These are phyloP conservation scores for Ophiocordyceps camponoti-leonardi DNA, from an alignment of 2,329 filamentous ascomycete species.

Conservation along the genomic window DNA sequence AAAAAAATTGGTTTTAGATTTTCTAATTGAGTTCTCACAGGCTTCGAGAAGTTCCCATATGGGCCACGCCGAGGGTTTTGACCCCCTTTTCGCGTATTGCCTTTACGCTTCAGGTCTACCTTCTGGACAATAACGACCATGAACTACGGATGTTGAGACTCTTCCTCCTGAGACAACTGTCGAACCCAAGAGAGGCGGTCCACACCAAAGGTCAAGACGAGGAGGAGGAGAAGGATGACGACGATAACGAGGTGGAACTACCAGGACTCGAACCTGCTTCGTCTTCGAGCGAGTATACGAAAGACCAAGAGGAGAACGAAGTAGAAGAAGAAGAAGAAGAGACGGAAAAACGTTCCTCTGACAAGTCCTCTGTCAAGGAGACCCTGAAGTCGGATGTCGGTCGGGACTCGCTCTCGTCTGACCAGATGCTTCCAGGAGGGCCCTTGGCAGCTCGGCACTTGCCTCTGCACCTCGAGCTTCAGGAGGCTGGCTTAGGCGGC, in stretches of 20 bases:
- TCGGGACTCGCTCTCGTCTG: not conserved
- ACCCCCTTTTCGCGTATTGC: too few relatives aligned
- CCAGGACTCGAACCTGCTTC: not conserved
- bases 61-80: not conserved
- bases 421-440: not conserved
- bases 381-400: not conserved
- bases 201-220: too few relatives aligned
- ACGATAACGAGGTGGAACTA: too few relatives aligned
- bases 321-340: too few relatives aligned
- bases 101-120: not conserved
- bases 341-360: not conserved
- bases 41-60: not conserved
- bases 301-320: too few relatives aligned
- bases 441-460: constrained; percentile 1
- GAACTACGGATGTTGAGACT: constrained; percentile 1
- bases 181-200: not conserved
- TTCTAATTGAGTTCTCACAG: too few relatives aligned
- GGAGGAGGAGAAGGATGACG: too few relatives aligned
- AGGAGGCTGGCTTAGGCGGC: constrained; percentile 2
- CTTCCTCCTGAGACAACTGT: not conserved
- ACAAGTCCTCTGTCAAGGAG: not conserved
- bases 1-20: too few relatives aligned
- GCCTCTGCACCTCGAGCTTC: constrained; percentile 1
- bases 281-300: not conserved
- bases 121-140: constrained; percentile 1